Evolutionary conservation across 2,329 filamentous ascomycete genomes (phyloP), one percentile per base, ranked within the genome.

Genomic region (Alternaria atra): DNA sequence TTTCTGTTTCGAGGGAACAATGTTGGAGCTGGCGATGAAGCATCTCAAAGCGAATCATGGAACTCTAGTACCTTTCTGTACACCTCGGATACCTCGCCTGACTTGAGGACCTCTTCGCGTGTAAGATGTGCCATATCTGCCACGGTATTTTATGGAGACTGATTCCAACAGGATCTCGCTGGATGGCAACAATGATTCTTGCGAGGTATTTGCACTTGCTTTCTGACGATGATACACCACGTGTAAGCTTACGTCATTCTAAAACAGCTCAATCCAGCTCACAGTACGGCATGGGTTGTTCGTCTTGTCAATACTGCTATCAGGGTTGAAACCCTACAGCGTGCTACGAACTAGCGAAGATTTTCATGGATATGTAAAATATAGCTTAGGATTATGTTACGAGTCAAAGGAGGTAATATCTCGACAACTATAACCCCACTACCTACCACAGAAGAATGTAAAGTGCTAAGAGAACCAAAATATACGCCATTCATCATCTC

Each of bases 51-150:
- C 25, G 9, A 29, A 25, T 20, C 6, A 10, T 32, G 17, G 30
- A 39, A 13, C 15, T 32, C 5, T 32, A 30, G 10, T 62, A 73
- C 70, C 61, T 70, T 70, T 51, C 52, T 66, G 50, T 72, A 75
- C 12, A 64, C 63, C 2, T 58, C 54, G 4, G 64, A 58, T 6
- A 72, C 60, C 7, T 60, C 53, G 4, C 73, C 69, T 1, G 71
- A 71, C 17, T 60, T 53, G 2, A 76, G 25, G 1, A 74, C 58
- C 54, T 73, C 72, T 32, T 68, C 63, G 13, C 73, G 64, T 2
- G 69, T 73, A 1, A 76, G 63, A 58, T 75, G 71, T 0, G 73
- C 71, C 73, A 76, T 76, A 20, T 5, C 8, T 35, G 20, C 4
- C 15, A 2, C 12, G 7, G 5, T 4, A 17, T 8, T 20, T 17